phyloP scores from a whole-genome alignment of 75 land plant genomes.

The Isoetes taiwanensis region DNA sequence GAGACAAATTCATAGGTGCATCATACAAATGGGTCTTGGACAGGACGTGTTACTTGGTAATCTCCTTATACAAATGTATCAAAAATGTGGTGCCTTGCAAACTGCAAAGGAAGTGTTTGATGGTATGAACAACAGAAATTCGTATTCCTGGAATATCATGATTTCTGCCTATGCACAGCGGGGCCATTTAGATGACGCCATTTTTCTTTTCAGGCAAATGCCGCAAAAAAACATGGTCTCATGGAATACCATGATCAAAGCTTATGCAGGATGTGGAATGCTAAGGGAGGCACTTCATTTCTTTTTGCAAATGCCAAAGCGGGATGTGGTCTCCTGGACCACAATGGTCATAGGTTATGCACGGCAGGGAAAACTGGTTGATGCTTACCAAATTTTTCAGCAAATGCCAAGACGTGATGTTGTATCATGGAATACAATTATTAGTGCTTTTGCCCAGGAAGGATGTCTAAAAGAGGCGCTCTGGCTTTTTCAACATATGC shows the following conservation, averaged over 20 bases:
- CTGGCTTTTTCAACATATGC: background rate
- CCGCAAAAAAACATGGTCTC: slow-evolving; percentile 36
- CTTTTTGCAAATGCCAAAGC: slow-evolving; percentile 5
- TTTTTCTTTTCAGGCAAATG: slow-evolving; percentile 29
- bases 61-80: background rate
- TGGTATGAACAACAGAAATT: slow-evolving; percentile 29
- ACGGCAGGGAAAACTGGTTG: background rate
- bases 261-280: too few species aligned
- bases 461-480: background rate
- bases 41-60: slow-evolving; percentile 11
- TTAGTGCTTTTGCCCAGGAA: background rate
- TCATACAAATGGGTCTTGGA: slow-evolving; percentile 19
- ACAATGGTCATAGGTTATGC: background rate
- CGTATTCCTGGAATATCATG: slow-evolving; percentile 40
- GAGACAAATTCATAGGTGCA: slow-evolving; percentile 39
- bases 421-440: background rate
- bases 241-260: slow-evolving; percentile 48
- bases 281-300: too few species aligned
- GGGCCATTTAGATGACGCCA: slow-evolving; percentile 31
- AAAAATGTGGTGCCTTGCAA: background rate
- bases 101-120: slow-evolving; percentile 36
- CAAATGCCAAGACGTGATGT: background rate
- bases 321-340: background rate
- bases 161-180: slow-evolving; percentile 34
- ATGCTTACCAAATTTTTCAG: background rate